Base-by-base conservation (phyloP, 2,329 filamentous ascomycete genomes). In the Phialophora chinensis region DNA sequence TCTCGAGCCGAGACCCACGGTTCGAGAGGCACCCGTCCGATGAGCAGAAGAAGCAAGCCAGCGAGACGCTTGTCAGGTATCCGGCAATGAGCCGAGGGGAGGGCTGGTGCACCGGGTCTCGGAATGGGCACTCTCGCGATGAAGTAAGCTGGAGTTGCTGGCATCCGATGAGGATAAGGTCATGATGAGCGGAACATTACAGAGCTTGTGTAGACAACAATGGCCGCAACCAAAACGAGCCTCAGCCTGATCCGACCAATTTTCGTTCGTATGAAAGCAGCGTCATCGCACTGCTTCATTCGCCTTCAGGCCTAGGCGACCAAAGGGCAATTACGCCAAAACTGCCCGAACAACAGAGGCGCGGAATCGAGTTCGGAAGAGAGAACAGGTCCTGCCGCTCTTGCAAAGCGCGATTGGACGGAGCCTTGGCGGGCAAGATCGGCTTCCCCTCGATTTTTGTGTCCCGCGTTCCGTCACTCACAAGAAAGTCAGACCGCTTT, bases 161-260 rank as follows among this genome's bases (percentile, higher is more conserved):
- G 59, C 27, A 62, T 42, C 60, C 38, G 23, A 50, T 7, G 50
- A 38, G n/a, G 20, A 63, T 57, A 58, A 53, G 50, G 44, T 61
- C 23, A 52, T 42, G 49, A 61, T 53, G 47, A 35, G 49, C 14
- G 42, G 59, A 54, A 49, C 47, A 61, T 31, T 47, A 60, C 44
- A 38, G 25, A 31, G 27, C 49, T n/a, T 23, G 20, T 31, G 58
- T 60, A 60, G 49, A 42, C 33, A 29, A 31, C 42, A 60, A 35
- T 35, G 44, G 29, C 42, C 20, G 29, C 42, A 61, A 50, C 29
- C 47, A 53, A 27, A 61, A 42, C 7, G 23, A 29, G 17, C 14
- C 47, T 44, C 67, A 69, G 67, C 67, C 67, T 69, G 50, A 67
- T 50, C 67, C 67, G 67, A 55, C 23, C 62, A 53, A 63, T 69